Evolutionary conservation across 2,329 filamentous ascomycete genomes (phyloP), one percentile per base, ranked within the genome.

Genomic region (Fusarium sp.): DNA sequence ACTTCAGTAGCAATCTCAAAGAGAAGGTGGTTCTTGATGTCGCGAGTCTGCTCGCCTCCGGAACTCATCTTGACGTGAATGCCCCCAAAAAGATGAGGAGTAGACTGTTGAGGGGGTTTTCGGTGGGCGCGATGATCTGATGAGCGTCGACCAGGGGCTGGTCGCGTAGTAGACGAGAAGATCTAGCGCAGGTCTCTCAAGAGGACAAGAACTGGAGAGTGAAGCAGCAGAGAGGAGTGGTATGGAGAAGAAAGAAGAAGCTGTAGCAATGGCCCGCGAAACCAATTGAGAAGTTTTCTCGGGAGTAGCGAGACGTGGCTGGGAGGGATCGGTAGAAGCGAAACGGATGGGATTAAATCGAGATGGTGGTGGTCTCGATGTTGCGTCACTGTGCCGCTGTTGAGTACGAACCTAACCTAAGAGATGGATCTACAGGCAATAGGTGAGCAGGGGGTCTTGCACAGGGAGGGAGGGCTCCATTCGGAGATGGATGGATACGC

Each of bases 1-100:
- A 98, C 96, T 81, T 99, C 96, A 23, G 96, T 98, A 66, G 96
- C 94, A 76, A 98, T 87, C 84, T 99, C 96, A 79, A 99, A 99
- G 74, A 99, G 92, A 77, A 97, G 86, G 83, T 98, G 96, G 82
- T 97, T 96, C 84, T 92, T 94, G 77, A 98, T 93, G 83, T 98
- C 94, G 75, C 87, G 86, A 69, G 81, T 79, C 62, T 81, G 81
- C 71, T 79, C 80, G 73, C 80, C 82, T 66, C 85, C 82, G 76
- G 75, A 79, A 64, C 82, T 81, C 85, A 87, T 87, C 61, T 73
- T 74, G 78, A 74, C 53, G 57, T 60, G 60, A 49, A 63, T 34
- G 34, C 45, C 55, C 51, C 57, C 51, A 51, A 57, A 25, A 49
- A 30, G 34, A 63, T 59, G 53, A 66, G 50, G 47, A 55, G 34